Evolutionary conservation across 306 rosid species (phyloP).

Genomic region (Acacia melanoxylon): DNA sequence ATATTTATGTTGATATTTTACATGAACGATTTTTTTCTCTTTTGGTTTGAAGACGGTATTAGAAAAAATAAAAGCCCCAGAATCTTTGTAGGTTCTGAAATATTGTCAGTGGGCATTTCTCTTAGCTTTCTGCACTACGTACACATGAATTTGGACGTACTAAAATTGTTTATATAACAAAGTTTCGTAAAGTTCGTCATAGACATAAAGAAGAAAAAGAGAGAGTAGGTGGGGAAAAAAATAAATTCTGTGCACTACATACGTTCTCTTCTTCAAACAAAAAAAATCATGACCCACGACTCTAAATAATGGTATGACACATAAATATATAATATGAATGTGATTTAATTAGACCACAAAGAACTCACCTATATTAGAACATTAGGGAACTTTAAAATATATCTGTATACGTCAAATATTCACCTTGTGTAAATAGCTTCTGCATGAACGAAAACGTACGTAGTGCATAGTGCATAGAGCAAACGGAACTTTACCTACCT

Average conservation of each 20-base stretch:
- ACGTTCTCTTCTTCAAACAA: not conserved
- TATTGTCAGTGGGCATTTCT: not conserved
- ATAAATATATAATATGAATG: not conserved
- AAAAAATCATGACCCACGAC: not conserved
- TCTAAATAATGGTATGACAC: not conserved
- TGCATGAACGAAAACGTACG: not conserved
- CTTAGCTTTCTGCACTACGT: not conserved
- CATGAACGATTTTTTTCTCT: not conserved
- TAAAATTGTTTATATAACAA: no score
- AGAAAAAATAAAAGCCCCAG: not conserved
- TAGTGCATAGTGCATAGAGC: not conserved
- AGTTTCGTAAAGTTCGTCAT: not conserved
- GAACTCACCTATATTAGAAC: not conserved
- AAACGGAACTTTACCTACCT: not conserved
- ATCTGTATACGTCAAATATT: not conserved
- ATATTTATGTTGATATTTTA: no score
- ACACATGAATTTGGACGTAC: not conserved
- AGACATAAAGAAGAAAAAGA: not conserved
- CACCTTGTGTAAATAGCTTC: not conserved
- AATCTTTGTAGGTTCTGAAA: not conserved
- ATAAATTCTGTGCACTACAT: not conserved
- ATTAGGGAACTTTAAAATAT: not conserved
- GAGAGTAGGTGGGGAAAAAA: not conserved
- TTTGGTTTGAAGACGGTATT: not conserved
- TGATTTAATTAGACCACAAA: not conserved